These are phyloP conservation scores for Persicaria maculosa DNA, from an alignment of 148 eudicot genomes.

Conservation along the genomic window DNA sequence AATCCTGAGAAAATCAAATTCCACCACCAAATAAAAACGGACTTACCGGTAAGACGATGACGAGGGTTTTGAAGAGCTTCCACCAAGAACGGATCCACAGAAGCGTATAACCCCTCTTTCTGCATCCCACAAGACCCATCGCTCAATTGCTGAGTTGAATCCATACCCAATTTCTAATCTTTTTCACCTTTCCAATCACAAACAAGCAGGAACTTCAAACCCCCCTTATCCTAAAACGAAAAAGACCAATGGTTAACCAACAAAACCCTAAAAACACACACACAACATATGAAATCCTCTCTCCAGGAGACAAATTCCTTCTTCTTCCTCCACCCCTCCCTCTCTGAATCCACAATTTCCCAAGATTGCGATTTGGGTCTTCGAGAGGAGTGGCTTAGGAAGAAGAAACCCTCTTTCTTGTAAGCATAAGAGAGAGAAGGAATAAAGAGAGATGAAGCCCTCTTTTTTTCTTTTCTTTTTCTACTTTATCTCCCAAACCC, in stretches of 20 bases:
- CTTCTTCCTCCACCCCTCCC: slow-evolving; percentile 26
- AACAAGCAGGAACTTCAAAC: not conserved
- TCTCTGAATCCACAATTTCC: not conserved
- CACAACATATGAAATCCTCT: not conserved
- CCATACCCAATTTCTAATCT: slow-evolving; percentile 24
- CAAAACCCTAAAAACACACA: slow-evolving; percentile 10
- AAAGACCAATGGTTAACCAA: slow-evolving; percentile 15
- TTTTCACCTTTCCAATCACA: not conserved
- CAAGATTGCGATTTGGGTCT: not conserved
- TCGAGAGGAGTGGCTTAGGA: slow-evolving; percentile 29
- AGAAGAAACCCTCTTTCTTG: slow-evolving; percentile 20
- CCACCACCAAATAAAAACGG: not conserved
- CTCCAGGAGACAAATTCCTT: slow-evolving; percentile 9
- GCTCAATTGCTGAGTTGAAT: slow-evolving; percentile 22
- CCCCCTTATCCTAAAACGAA: not conserved
- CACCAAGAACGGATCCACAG: slow-evolving; percentile 75
- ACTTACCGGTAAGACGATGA: slow-evolving; percentile 83
- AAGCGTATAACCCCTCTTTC: slow-evolving; percentile 17
- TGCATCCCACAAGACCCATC: slow-evolving; percentile 26
- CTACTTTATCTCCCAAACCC: slow-evolving; percentile 28
- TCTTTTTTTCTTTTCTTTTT: slow-evolving; percentile 15
- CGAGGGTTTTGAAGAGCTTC: slow-evolving; percentile 97
- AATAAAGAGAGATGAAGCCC: slow-evolving; percentile 7
- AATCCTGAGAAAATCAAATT: not conserved
- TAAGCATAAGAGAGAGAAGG: slow-evolving; percentile 9